Evolutionary conservation across 495 filamentous ascomycete species (phyloP), one percentile per base, ranked within the genome.

Genomic region (Penicillium desertorum): DNA sequence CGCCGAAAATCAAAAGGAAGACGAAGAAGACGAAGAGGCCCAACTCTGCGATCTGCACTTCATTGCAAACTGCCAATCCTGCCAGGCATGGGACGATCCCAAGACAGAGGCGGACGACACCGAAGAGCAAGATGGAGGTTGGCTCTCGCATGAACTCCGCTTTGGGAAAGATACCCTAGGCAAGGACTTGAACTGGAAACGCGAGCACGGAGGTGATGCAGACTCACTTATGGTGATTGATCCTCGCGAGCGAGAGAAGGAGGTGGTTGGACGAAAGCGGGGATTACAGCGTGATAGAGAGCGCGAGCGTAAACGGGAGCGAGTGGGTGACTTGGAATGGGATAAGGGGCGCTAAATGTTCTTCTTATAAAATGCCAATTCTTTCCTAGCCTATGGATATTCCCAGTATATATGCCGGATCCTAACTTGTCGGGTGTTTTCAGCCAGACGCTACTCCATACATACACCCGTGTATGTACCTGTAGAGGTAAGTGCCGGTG

Each of bases 201-300:
- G 86, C 73, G 88, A 90, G 66, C 89, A 92, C 47, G 89, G 91
- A 60, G 88, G 91, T 48, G 90, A 91, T 45, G 88, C 89, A 57
- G 89, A 94, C 62, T 91, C 96, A 64, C 73, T 98, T 46, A 88
- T 96, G 57, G 91, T 98, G 2, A 96, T 98, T 73, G 95, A 98
- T 75, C 95, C 95, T 1, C 76, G 89, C 51, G 92, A 93, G 74
- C 92, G 88, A 63, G 86, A 88, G 51, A 85, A 82, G 71, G 88
- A 89, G 41, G 75, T 94, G 36, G 62, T 64, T 1, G 63, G 58
- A 14, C 45, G 56, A 60, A 60, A 64, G 47, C 45, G 68, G n/a
- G 70, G 71, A 8, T 32, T 70, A 5, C 70, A 75, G 36, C 61
- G 76, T 29, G 76, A 78, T 55, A 62, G 73, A 9, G 76, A 77